A percentile compares a stretch with the other conserved stretches of the same genome.
phyloP scores from a whole-genome alignment of 192 early-diverging fungal species.

The Coemansia sp. region DNA sequence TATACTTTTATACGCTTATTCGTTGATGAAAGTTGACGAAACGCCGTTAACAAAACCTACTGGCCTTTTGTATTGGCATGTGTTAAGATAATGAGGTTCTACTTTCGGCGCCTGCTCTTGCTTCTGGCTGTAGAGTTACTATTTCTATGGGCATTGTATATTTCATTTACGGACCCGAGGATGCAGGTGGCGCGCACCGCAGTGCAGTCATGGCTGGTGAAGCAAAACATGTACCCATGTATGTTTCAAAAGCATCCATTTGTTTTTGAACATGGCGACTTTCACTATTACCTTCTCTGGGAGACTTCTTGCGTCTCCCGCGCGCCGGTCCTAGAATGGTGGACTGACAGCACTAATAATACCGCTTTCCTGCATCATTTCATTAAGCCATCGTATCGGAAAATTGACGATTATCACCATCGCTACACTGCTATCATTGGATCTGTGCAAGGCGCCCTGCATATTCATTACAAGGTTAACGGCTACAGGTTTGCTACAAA shows the following conservation, averaged over 20 bases:
- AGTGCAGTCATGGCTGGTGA: slow-evolving; percentile 21
- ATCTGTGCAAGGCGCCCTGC: slow-evolving; percentile 15
- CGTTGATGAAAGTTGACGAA: too few relatives aligned
- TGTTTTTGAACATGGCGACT: slow-evolving; percentile 43
- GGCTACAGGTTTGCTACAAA: slow-evolving; percentile 20
- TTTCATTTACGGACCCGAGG: slow-evolving; percentile 9
- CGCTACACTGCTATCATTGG: slow-evolving; percentile 41
- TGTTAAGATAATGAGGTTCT: slow-evolving; percentile 21
- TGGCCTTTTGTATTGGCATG: background rate
- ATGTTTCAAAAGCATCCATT: slow-evolving; percentile 34
- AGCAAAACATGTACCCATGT: slow-evolving; percentile 29
- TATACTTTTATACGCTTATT: too few relatives aligned
- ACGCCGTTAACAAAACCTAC: too few relatives aligned
- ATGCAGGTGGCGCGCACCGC: slow-evolving; percentile 15
- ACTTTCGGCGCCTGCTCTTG: slow-evolving; percentile 31
- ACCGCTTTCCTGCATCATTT: background rate
- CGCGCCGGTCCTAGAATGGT: slow-evolving; percentile 37
- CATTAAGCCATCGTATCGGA: slow-evolving; percentile 28
- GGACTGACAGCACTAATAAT: slow-evolving; percentile 9
- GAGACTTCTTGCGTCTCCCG: slow-evolving; percentile 36
- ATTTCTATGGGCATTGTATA: slow-evolving; percentile 13
- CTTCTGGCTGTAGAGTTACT: slow-evolving; percentile 7
- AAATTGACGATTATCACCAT: slow-evolving; percentile 32
- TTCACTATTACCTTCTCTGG: slow-evolving; percentile 49
- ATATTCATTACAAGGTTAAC: slow-evolving; percentile 27